Conservation (phyloP, 2,329 filamentous ascomycete species). For the Mariannaea sp. region DNA sequence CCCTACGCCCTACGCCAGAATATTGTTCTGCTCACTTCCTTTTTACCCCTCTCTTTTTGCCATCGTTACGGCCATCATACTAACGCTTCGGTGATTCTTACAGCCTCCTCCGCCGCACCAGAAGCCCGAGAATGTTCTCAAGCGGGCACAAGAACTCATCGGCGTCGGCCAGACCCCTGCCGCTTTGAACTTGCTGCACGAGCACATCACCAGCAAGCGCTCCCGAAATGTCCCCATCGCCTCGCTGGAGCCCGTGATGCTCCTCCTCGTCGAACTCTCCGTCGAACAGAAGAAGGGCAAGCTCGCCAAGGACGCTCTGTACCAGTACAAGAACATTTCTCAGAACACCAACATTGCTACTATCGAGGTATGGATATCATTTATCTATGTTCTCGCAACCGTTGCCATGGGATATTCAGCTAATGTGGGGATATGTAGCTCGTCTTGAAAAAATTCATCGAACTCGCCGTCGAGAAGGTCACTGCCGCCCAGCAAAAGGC, state of each 20-base stretch:
- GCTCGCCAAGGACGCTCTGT: conserved; percentile 96
- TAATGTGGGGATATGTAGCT: conserved; percentile 55
- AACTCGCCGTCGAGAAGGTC: conserved; percentile 94
- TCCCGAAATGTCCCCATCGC: conserved; percentile 97
- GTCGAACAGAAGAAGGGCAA: conserved; percentile 99
- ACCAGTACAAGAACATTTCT: conserved; percentile 99
- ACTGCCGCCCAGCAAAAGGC: conserved; percentile 94
- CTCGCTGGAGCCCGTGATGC: conserved; percentile 96
- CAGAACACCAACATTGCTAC: conserved; percentile 99
- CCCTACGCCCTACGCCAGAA: conserved; percentile 3
- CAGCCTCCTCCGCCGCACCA: conserved; percentile 95
- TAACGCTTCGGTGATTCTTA: conserved; percentile 33
- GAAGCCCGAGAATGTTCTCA: conserved; percentile 98
- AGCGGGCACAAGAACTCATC: conserved; percentile 98
- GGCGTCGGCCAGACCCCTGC: conserved; percentile 92
- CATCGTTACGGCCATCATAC: conserved; percentile 30
- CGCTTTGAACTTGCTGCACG: conserved; percentile 92
- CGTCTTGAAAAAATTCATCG: conserved; percentile 97
- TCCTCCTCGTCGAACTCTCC: conserved; percentile 94
- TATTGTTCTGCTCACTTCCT: conserved; percentile 26
- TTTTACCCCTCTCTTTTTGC: conserved; percentile 40
- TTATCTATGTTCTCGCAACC: not conserved
- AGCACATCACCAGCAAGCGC: conserved; percentile 98
- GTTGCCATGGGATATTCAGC: conserved; percentile 19
- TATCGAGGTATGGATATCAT: conserved; percentile 73